phyloP scores from a whole-genome alignment of 1,284 basidiomycete species.

The Mycosarcoma mackinlayi region DNA sequence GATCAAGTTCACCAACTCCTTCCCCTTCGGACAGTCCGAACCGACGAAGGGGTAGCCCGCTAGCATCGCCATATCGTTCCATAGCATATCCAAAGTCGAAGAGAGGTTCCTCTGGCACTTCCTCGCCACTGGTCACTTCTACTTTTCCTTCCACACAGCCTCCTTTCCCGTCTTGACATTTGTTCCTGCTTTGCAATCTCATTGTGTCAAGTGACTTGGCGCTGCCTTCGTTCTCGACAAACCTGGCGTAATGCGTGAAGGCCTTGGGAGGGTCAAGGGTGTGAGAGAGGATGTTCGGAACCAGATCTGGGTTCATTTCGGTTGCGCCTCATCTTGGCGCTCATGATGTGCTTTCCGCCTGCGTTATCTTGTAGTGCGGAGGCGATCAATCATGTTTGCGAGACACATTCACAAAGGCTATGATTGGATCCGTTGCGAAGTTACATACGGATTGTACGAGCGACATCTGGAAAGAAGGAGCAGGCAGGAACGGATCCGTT shows the following conservation, averaged over 20 bases:
- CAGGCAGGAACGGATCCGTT: no score
- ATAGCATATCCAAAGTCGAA: conserved; percentile 34
- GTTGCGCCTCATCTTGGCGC: neutral
- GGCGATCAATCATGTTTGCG: conserved; percentile 13
- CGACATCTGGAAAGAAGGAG: neutral
- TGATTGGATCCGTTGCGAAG: conserved; percentile 16
- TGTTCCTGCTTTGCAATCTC: conserved; percentile 4
- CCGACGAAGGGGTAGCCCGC: conserved; percentile 21
- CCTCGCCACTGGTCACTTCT: conserved; percentile 24
- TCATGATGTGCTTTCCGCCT: no score
- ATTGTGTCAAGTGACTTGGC: neutral
- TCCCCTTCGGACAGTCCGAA: conserved; percentile 28
- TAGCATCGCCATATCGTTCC: conserved; percentile 30
- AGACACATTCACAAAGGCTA: neutral
- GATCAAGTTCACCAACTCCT: conserved; percentile 7
- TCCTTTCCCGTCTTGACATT: neutral
- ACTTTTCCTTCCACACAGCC: conserved; percentile 1
- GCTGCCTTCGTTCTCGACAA: neutral
- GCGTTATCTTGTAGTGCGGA: conserved; percentile 14
- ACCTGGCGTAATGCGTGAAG: neutral
- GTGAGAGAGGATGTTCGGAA: neutral
- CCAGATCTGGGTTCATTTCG: conserved; percentile 1
- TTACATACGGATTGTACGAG: neutral
- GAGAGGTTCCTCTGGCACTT: conserved; percentile 12
- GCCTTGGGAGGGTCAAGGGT: neutral